A percentile compares a stretch with the other conserved stretches of the same genome.
These are phyloP conservation scores for Gleditsia sinensis DNA, from an alignment of 306 rosid genomes.

Conservation along the genomic window DNA sequence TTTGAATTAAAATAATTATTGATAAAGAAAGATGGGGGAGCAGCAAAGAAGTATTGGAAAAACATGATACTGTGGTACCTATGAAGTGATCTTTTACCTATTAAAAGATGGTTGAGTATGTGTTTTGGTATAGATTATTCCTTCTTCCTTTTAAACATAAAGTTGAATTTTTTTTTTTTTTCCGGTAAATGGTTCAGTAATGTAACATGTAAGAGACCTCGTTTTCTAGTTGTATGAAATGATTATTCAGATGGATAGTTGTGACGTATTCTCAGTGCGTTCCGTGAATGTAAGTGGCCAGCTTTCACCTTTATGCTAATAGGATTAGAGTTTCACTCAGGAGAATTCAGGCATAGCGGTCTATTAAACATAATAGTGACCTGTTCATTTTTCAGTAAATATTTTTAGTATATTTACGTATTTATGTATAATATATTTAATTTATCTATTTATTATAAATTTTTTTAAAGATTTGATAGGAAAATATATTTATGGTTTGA, in stretches of 20 bases:
- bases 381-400: too few relatives aligned
- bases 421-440: too few relatives aligned
- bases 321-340: conserved; percentile 14
- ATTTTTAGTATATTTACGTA: too few relatives aligned
- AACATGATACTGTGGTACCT: conserved; percentile 34
- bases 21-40: conserved; percentile 9
- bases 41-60: neutral
- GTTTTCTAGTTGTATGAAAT: conserved; percentile 30
- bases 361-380: too few relatives aligned
- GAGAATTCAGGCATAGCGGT: too few relatives aligned
- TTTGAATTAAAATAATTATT: too few relatives aligned
- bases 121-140: conserved; percentile 24
- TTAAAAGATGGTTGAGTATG: conserved; percentile 34
- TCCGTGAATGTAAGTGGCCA: conserved; percentile 35
- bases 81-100: conserved; percentile 43
- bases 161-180: neutral
- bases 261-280: conserved; percentile 39
- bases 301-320: conserved; percentile 4
- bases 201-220: conserved; percentile 46
- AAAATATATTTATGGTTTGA: too few relatives aligned
- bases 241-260: conserved; percentile 26
- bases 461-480: too few relatives aligned
- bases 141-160: conserved; percentile 20
- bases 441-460: too few relatives aligned
- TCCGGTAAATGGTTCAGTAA: neutral